phyloP scores from a whole-genome alignment of 148 eudicot genomes.

The Cornus suecica region DNA sequence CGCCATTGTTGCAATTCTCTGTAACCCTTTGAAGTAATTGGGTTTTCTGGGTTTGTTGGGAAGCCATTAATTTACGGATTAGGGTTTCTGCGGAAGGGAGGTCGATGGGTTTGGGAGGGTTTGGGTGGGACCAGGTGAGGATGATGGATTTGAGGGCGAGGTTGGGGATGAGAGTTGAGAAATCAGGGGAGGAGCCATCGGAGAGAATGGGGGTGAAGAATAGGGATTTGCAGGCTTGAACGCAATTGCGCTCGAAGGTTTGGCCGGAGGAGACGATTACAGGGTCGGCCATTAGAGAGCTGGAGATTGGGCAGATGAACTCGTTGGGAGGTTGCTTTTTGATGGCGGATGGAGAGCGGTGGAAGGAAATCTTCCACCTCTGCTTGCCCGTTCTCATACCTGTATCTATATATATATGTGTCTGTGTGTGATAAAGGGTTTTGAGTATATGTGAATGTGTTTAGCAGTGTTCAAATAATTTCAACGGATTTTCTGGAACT shows the following conservation, averaged over 20 bases:
- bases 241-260: constrained; percentile 77
- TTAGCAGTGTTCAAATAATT: neutral
- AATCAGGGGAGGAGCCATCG: constrained; percentile 61
- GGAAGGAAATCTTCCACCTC: constrained; percentile 61
- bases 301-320: constrained; percentile 72
- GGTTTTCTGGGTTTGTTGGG: neutral
- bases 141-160: constrained; percentile 63
- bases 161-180: constrained; percentile 57
- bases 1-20: neutral
- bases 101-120: constrained; percentile 43
- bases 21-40: neutral
- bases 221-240: constrained; percentile 51
- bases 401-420: neutral
- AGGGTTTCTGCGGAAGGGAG: constrained; percentile 40
- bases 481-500: neutral
- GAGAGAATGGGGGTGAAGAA: constrained; percentile 42
- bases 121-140: constrained; percentile 45
- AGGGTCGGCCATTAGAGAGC: constrained; percentile 76
- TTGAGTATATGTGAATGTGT: neutral
- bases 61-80: constrained; percentile 26
- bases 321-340: constrained; percentile 35
- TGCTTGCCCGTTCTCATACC: constrained; percentile 58
- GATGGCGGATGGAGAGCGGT: constrained; percentile 31
- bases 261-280: constrained; percentile 84
- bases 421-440: neutral